A percentile compares a stretch with the other conserved stretches of the same genome.
Conservation (phyloP, 345 rosid species). For the Gossypium arboreum region DNA sequence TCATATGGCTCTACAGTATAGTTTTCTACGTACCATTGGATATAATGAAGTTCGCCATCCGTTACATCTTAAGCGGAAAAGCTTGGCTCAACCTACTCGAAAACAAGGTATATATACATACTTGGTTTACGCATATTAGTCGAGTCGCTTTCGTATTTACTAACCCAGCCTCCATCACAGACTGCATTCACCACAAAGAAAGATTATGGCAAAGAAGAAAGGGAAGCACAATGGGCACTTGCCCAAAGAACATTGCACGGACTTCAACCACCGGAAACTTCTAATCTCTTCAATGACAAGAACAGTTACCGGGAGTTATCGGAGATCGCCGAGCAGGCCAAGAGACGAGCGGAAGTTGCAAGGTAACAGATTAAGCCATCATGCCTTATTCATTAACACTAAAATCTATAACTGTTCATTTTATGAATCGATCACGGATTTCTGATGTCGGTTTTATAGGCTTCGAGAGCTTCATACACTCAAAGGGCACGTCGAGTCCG, state of each 20-base stretch:
- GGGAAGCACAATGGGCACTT: slow-evolving; percentile 92
- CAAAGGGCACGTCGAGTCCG: slow-evolving; percentile 87
- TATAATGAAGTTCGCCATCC: not conserved
- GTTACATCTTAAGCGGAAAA: slow-evolving; percentile 36
- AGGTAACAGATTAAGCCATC: slow-evolving; percentile 36
- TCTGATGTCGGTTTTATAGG: slow-evolving; percentile 29
- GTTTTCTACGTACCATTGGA: slow-evolving; percentile 20
- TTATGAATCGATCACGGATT: not conserved
- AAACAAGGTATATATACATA: slow-evolving; percentile 56
- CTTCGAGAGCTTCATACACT: slow-evolving; percentile 79
- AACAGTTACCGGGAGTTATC: slow-evolving; percentile 64
- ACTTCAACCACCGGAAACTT: slow-evolving; percentile 58
- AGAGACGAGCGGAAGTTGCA: slow-evolving; percentile 82
- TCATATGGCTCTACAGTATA: slow-evolving; percentile 77
- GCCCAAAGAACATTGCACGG: slow-evolving; percentile 85
- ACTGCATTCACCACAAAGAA: slow-evolving; percentile 88
- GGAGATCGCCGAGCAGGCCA: slow-evolving; percentile 87
- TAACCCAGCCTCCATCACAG: slow-evolving; percentile 25
- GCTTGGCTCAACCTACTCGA: slow-evolving; percentile 77
- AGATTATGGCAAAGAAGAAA: slow-evolving; percentile 79
- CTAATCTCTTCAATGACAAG: slow-evolving; percentile 44
- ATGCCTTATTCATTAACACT: not conserved
- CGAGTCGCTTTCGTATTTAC: not conserved
- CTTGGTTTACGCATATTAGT: not conserved
- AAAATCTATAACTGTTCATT: not conserved